Base-by-base conservation (phyloP, 176 grass and related monocot genomes). In the Thalia dealbata region DNA sequence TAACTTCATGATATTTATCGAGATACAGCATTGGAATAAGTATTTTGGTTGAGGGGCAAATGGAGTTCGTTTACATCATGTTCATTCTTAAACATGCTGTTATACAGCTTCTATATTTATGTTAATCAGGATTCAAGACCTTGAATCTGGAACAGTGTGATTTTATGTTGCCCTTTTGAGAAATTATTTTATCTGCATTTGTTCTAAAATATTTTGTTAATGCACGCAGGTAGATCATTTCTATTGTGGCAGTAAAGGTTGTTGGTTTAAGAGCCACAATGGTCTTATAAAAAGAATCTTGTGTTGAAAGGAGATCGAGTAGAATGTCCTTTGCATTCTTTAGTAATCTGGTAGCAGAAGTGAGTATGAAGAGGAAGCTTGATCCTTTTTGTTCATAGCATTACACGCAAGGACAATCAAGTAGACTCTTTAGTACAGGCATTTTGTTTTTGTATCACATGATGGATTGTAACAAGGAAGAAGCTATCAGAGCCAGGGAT, bases 381-480 rank as follows among this genome's bases (percentile, higher is more conserved):
- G 54, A n/a, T 58, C 54, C 21, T 58, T 62, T 27, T 67, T 68
- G 21, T 43, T 11, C 9, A 9, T 45, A 45, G 38, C 32, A 23
- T 10, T 68, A 11, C 38, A 68, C n/a, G 38, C 9, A 30, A 44
- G 23, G 65, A 43, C 12, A 68, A 11, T 44, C 27, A 68, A 43
- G 35, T 22, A 14, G 10, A 63, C 5, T 43, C 27, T 22, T 13
- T 19, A 19, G 10, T 68, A 22, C 45, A 21, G 21, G 15, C 54
- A 3, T 50, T 10, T 72, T 72, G n/a, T 70, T 18, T 3, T 29
- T 61, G 19, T 51, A 67, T 38, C 75, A 65, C 52, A 56, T 78
- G 77, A 80, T 88, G 43, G 81, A 86, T 42, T 91, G 85, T 83
- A 97, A 92, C 71, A 90, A 81, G 78, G 89, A 92, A 83, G 87